Evolutionary conservation across 2,329 filamentous ascomycete species (phyloP), one percentile per base, ranked within the genome.

Genomic region (Scopulariopsis brevicaulis): DNA sequence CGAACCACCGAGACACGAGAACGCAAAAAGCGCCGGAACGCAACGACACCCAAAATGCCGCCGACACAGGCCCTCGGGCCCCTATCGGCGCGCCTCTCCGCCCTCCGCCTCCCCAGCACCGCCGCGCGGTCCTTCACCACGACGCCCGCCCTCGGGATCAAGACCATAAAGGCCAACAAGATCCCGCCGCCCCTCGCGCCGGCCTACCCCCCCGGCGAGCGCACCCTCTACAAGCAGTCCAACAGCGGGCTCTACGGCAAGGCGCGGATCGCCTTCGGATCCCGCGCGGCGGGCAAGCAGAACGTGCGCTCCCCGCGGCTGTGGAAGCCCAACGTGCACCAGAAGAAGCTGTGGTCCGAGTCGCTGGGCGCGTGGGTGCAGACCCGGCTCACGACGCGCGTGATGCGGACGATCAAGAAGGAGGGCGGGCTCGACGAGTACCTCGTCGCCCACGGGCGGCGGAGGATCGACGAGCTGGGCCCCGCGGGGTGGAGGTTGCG

Each of bases 361-460:
- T 74, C 81, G 0, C 73, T 94, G 59, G 76, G 78, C 62, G 79
- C 78, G 62, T 80, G 77, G 65, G 75, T 94, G 58, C 83, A 84
- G 69, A 79, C 88, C 46, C 80, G 85, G 61, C 76, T 93, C 59
- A 89, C 85, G 7, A 78, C 87, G 48, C 80, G 82, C 59, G 87
- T 90, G 28, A 77, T 87, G 64, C 78, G 83, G 67, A 86, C 84
- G 40, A 89, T 97, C 67, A 85, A 90, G 68, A 93, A 91, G 69
- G 84, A 87, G 61, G 93, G 93, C 60, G 91, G 94, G 8, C 78
- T 99, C 62, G 94, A 99, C 71, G 85, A 91, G 67, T 99, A 99
- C 74, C 77, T 99, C 53, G 77, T 96, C 50, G 91, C 90, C 64
- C 81, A 84, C 69, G 94, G 90, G 73, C 77, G 86, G 18, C 80